Conservation (phyloP, 495 filamentous ascomycete genomes). For the Neurospora sp. region DNA sequence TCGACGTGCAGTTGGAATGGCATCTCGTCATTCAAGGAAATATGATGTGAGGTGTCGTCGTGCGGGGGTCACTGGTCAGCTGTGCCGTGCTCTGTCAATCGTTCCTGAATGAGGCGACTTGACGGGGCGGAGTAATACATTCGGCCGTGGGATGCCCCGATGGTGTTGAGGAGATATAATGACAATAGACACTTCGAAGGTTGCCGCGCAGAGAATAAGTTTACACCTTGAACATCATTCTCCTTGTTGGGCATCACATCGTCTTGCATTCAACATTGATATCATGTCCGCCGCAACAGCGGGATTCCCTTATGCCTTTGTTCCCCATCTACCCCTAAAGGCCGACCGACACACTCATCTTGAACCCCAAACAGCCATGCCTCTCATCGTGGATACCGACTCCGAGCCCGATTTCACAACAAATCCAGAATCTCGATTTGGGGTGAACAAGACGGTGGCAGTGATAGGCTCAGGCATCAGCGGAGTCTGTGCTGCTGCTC, state of each 20-base stretch:
- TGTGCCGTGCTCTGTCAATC: background rate
- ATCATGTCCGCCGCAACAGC: background rate
- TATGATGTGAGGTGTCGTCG: background rate
- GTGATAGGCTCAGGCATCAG: slow-evolving; percentile 65
- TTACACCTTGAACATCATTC: background rate
- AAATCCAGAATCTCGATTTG: slow-evolving; percentile 4
- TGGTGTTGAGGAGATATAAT: background rate
- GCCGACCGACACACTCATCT: background rate
- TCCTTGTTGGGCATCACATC: background rate
- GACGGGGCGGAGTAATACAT: background rate
- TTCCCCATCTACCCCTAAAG: background rate
- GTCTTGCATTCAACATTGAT: background rate
- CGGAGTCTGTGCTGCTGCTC: slow-evolving; percentile 52
- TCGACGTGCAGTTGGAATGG: background rate
- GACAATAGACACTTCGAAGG: background rate
- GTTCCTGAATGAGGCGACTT: background rate
- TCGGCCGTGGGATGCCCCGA: background rate
- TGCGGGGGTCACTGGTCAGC: background rate
- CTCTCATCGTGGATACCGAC: background rate
- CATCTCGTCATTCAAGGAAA: background rate
- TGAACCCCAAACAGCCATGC: background rate
- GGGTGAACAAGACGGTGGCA: slow-evolving; percentile 33
- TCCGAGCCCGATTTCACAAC: background rate
- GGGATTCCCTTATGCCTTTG: background rate
- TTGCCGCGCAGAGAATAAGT: background rate